Evolutionary conservation across 495 filamentous ascomycete genomes (phyloP), one percentile per base, ranked within the genome.

Genomic region (Tuber indicum): DNA sequence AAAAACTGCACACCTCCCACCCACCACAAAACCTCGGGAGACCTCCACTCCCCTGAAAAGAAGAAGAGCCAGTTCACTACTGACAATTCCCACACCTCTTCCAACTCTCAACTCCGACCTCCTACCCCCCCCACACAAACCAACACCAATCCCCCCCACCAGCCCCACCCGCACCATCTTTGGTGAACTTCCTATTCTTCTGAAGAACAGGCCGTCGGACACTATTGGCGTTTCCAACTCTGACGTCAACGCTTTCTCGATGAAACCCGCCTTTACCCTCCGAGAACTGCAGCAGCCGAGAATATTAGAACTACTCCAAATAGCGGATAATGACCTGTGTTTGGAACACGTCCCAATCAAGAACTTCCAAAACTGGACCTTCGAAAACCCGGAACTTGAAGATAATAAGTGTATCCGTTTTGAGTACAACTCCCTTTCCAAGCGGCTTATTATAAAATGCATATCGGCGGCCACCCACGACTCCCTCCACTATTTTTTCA

Each of bases 121-220:
- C 10, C 21, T 52, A 52, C 49, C 49, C 49, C 49, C 49, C 7
- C 23, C 8, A 10, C 21, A n/a, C 49, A n/a, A 52, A 52, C 49
- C 49, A 52, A 52, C 1, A 23, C 9, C 49, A 52, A 52, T 23
- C 7, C 21, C 5, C 49, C 49, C 94, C 96, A 6, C 89, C 91
- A 42, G 82, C 78, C 74, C 86, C 85, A 23, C 80, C 82, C 80
- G 97, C 94, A 82, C 94, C 97, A 26, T 92, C 93, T 79, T 97
- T 93, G 3, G 88, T 90, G 80, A 99, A 97, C 76, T 93, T 94
- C 79, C 91, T 87, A 82, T 90, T 92, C 86, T 97, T 97, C 79
- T 94, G 91, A 47, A 96, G 82, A 79, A 74, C 86, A 83, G n/a
- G 86, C 84, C 23, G 72, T 77, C 80, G 74, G 76, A 81, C 77